Base-by-base conservation (phyloP, 164 flowering plant genomes). In the Litsea cubeba region DNA sequence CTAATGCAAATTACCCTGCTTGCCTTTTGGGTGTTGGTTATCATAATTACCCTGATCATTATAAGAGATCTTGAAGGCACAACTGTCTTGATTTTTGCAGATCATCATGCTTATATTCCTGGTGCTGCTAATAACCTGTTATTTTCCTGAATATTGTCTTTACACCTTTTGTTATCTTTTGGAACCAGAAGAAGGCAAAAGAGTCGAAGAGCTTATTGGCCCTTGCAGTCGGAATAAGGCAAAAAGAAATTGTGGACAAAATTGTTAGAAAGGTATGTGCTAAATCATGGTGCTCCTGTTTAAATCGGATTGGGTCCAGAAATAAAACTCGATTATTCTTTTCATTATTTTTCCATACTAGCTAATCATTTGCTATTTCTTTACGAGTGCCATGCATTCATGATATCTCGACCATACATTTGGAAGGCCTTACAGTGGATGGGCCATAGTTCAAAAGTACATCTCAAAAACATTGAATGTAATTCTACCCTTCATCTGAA, bases 211-310 rank as follows among this genome's bases (percentile, higher is more conserved):
- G 71, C 82, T 85, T 95, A 79, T 80, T 95, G 76, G 97, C 95
- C 26, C 79, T 95, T 68, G 88, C 98, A 51, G 98, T 85, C 62
- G 98, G 97, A 75, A 83, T 90, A 75, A 89, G 86, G 84, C 98
- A 95, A 77, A 90, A 87, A 62, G 83, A 83, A 64, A 64, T 82
- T 57, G 95, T 95, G 54, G 72, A 88, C 71, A 57, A 76, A 76
- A 89, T 95, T 71, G 87, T 95, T 72, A 72, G 78, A 73, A 94
- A 92, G 98, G 98, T 94, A 50, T 60, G 30, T 24, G 62, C 22
- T 23, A 70, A 62, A 68, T 68, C 26, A 40, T 12, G 20, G 20
- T 68, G 57, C 54, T 40, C 25, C 40, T 74, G 54, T 73, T 49
- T 11, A 40, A 8, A 40, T 40, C 57, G 40, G 2, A 15, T 30